phyloP scores from a whole-genome alignment of 768 basidiomycete genomes.

The Xanthoconium purpureum region DNA sequence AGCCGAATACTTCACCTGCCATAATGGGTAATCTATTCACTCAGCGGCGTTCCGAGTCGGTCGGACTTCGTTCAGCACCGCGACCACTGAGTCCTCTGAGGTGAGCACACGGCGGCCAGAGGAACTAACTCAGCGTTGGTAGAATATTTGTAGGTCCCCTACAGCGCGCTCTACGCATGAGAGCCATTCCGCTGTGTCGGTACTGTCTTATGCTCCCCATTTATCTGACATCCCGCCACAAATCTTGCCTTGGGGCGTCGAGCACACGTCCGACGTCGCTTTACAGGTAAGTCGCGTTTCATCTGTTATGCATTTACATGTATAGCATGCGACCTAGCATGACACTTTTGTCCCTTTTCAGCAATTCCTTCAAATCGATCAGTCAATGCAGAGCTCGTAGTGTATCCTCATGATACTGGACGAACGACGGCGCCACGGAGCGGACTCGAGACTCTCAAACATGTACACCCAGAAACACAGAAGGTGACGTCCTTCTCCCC shows the following conservation, averaged over 20 bases:
- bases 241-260: slow-evolving; percentile 11
- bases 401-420: slow-evolving; percentile 3
- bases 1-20: slow-evolving; percentile 20
- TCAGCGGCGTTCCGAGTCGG: neutral
- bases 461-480: slow-evolving; percentile 1
- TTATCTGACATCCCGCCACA: slow-evolving; percentile 21
- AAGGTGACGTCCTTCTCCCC: neutral
- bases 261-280: neutral
- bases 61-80: neutral
- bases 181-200: slow-evolving; percentile 12
- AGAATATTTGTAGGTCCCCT: slow-evolving; percentile 3
- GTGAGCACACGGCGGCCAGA: neutral
- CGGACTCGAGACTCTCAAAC: neutral
- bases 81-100: neutral
- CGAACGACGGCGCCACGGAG: slow-evolving; percentile 8
- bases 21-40: slow-evolving; percentile 6
- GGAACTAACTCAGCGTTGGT: neutral
- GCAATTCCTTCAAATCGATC: neutral
- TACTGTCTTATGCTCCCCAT: neutral
- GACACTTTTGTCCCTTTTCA: neutral
- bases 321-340: neutral
- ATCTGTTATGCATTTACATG: neutral
- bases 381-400: slow-evolving; percentile 2
- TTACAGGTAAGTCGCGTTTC: slow-evolving; percentile 9
- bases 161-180: neutral